Evolutionary conservation across 2,329 filamentous ascomycete genomes (phyloP), one percentile per base, ranked within the genome.

Genomic region (Cytospora mali): DNA sequence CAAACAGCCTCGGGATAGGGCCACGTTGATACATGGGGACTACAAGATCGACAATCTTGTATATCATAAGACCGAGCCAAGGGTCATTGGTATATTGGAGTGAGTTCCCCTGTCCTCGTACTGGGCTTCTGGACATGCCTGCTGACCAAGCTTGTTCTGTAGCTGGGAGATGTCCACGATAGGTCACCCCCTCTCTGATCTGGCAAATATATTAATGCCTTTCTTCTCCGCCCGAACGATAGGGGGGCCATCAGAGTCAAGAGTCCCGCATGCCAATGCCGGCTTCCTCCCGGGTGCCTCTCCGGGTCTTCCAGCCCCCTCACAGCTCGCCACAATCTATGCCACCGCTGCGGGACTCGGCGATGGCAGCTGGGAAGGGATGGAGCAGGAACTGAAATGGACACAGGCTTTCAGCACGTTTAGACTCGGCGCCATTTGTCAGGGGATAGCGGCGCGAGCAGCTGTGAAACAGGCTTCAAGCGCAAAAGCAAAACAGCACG

Each of bases 121-220:
- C 25, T 28, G 46, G 46, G 51, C 13, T 23, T 14, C 52, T 48
- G n/a, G 46, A 10, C 18, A n/a, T 39, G 27, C 23, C 29, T 33
- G 10, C 62, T 39, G 14, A 16, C 33, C 9, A 28, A n/a, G 16
- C 35, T 4, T 60, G 53, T 23, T 23, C n/a, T 16, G 71, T 70
- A 86, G 84, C 78, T 98, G 94, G 94, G 95, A 98, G 79, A 97
- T 99, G 92, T 93, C 92, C 39, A 98, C 95, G 0, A 88, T 97
- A 60, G 95, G 95, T n/a, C 94, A 99, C 75, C 95, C 95, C 1
- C 84, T 98, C 25, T 94, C 91, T 6, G 95, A 99, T 74, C 80
- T 98, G 48, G 88, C 88, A 75, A 98, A 98, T 76, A 81, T 98
- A 21, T 75, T 88, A 28, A 79, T 79, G 9, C 82, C 82, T 10